Evolutionary conservation across 441 rosid genomes (phyloP), one percentile per base, ranked within the genome.

Genomic region (Pelargonium myrrhifolium): DNA sequence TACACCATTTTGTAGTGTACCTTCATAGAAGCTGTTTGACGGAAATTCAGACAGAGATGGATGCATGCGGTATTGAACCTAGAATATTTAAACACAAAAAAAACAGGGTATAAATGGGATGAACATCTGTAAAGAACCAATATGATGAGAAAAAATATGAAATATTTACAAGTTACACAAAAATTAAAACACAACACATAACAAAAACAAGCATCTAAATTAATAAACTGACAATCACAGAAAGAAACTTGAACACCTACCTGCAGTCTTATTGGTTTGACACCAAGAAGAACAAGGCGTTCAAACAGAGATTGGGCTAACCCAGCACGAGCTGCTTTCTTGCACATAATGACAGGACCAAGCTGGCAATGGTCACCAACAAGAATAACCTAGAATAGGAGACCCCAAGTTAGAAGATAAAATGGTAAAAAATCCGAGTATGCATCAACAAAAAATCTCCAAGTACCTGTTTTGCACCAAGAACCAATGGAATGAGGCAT

Each of bases 361-460:
- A 95, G 99, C 76, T 95, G 99, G 78, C 99, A 95, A 78, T 95
- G 99, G 75, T 95, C 99, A 75, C 99, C 99, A 69, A 95, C 99
- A 78, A 95, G 97, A 75, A 95, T 85, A 72, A 84, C 97, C 98
- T 95, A 75, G 71, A 59, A 67, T 47, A 9, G 81, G 47, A 76
- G 55, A 51, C 28, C 12, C 15, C 39, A 20, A 22, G 45, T 85
- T 7, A 85, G 80, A 37, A 68, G 63, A 43, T 35, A 35, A 68
- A 61, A 5, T 9, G 20, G 15, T 22, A 43, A 39, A 28, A 40
- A 22, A 72, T 49, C 6, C 64, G 11, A 64, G 26, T 43, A 67
- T 35, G 39, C 10, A 24, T 65, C 18, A 40, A 66, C 68, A 60
- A 53, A 53, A 67, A 58, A 71, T 66, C 24, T 37, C 24, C 24